Base-by-base conservation (phyloP, 495 filamentous ascomycete species). In the Hypoxylon subgilvum region DNA sequence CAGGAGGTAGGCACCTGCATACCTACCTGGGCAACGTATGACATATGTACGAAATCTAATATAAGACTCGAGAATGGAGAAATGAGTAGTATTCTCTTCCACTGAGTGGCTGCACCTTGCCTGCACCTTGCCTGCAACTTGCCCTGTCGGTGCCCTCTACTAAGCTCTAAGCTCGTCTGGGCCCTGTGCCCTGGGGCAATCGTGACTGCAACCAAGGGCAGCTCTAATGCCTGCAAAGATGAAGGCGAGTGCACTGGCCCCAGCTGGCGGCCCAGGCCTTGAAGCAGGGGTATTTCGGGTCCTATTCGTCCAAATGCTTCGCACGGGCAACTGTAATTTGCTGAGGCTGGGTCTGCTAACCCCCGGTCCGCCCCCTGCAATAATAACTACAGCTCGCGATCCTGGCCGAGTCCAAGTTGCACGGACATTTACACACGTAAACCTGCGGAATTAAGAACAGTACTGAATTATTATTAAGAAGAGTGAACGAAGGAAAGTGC, bases 301-400 rank as follows among this genome's bases (percentile, higher is more conserved):
- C 49, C 22, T 31, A 64, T 64, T 64, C 54, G 61, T 50, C 39
- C 31, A 40, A 59, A 54, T 32, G 27, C 30, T 44, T 41, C 61
- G 44, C 61, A 59, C 45, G 41, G 61, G 54, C 61, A 55, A 64
- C 49, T 51, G 61, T 45, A 64, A 64, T 64, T 64, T 64, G 32
- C 49, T 58, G 49, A 42, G 49, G 61, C 50, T n/a, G 46, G 31
- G 61, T 44, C 47, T 46, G 9, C 9, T 40, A 40, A 40, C 17
- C 61, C 50, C 54, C 16, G 54, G 35, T 45, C 35, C 34, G 7
- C 35, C 47, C 48, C 49, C 36, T 59, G 52, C 23, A 63, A 57
- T 57, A 56, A 56, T 44, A 51, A 45, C 32, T 42, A 19, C 2
- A 42, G n/a, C 16, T 42, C 17, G 27, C 17, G 23, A 25, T 23